These are phyloP conservation scores for Aspergillus sp. DNA, from an alignment of 2,329 filamentous ascomycete genomes.

Conservation along the genomic window DNA sequence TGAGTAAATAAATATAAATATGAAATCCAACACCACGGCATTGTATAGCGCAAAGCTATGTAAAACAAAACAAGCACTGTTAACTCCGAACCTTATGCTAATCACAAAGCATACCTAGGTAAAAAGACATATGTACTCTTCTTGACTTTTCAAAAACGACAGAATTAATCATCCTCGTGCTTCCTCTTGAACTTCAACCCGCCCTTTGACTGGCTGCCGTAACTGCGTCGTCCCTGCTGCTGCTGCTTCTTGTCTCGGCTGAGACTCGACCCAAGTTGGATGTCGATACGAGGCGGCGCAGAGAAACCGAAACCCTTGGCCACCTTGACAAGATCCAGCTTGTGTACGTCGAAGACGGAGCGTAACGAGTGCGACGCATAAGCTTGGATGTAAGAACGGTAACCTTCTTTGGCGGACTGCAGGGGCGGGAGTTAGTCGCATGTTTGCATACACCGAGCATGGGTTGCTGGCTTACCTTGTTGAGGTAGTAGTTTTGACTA, in stretches of 20 bases:
- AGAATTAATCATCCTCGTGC: conserved; percentile 32
- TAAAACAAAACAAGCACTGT: neutral
- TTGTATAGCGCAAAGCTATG: neutral
- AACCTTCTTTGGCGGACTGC: conserved; percentile 69
- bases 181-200: conserved; percentile 56
- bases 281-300: conserved; percentile 74
- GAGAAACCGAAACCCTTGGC: conserved; percentile 81
- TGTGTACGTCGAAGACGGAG: conserved; percentile 81
- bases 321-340: conserved; percentile 78
- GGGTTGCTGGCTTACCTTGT: conserved; percentile 61
- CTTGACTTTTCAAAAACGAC: neutral
- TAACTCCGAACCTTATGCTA: conserved; percentile 15
- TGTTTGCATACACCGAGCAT: neutral
- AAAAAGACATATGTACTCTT: conserved; percentile 5
- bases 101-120: conserved; percentile 11
- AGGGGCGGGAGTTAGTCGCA: conserved; percentile 6
- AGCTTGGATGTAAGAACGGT: conserved; percentile 88
- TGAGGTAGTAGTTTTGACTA: conserved; percentile 92
- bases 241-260: conserved; percentile 67
- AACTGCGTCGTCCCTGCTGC: conserved; percentile 62
- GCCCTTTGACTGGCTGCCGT: conserved; percentile 70
- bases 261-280: conserved; percentile 75
- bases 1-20: neutral
- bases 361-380: conserved; percentile 85
- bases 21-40: neutral